These are phyloP conservation scores for Hydrangea macrophylla DNA, from an alignment of 148 eudicot genomes.

Conservation along the genomic window DNA sequence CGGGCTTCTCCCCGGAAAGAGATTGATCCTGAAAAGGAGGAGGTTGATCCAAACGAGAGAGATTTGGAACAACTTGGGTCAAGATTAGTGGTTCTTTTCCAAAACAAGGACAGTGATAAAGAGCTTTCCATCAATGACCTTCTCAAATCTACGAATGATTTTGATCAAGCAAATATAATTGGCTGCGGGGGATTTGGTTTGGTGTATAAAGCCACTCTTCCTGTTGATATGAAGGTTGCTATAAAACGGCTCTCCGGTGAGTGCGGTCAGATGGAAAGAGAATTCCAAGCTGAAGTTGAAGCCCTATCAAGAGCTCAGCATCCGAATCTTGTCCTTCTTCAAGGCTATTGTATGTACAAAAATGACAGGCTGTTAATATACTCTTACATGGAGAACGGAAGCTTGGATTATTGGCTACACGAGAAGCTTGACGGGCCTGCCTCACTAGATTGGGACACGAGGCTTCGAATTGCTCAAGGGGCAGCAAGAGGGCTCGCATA, in stretches of 20 bases:
- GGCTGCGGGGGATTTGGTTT: no score
- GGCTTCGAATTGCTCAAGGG: no score
- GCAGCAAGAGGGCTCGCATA: no score
- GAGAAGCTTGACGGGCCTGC: constrained; percentile 7
- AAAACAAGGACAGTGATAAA: constrained; percentile 11
- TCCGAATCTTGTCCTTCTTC: constrained; percentile 11
- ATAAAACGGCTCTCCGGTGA: constrained; percentile 7
- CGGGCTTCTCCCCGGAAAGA: constrained; percentile 11
- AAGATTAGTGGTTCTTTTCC: constrained; percentile 21
- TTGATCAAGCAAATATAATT: constrained; percentile 11
- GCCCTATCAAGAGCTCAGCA: constrained; percentile 6
- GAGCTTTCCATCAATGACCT: not conserved
- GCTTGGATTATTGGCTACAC: constrained; percentile 13
- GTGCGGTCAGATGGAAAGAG: constrained; percentile 3
- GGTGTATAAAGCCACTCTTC: constrained; percentile 10
- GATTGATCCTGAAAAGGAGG: constrained; percentile 16
- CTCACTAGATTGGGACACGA: no score
- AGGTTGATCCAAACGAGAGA: not conserved
- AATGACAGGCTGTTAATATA: constrained; percentile 3
- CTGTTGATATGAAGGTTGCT: not conserved
- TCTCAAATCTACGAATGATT: constrained; percentile 4
- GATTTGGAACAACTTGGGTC: constrained; percentile 12
- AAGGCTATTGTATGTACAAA: constrained; percentile 7
- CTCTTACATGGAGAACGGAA: no score
- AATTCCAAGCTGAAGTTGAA: no score